Conservation (phyloP, 805 yeast species). For the Nakazawaea pomicola region DNA sequence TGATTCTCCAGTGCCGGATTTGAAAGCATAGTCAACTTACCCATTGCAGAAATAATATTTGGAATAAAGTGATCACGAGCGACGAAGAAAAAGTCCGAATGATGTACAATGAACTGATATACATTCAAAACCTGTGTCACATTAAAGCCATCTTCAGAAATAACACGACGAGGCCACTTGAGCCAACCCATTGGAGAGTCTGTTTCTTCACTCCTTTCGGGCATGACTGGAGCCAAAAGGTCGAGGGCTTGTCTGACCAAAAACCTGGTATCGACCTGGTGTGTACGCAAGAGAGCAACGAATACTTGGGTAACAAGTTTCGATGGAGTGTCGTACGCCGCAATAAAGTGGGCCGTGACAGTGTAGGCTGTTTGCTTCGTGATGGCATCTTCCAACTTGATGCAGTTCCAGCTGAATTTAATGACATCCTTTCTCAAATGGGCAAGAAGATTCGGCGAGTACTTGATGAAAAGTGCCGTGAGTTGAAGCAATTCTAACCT, state of each 20-base stretch:
- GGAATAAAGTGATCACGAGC: constrained; percentile 89
- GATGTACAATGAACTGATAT: constrained; percentile 83
- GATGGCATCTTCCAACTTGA: constrained; percentile 81
- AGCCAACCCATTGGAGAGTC: constrained; percentile 70
- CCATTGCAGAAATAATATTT: constrained; percentile 87
- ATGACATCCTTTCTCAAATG: constrained; percentile 78
- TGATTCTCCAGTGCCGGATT: constrained; percentile 81
- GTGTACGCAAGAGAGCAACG: constrained; percentile 80
- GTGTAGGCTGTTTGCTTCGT: constrained; percentile 93
- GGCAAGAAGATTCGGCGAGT: constrained; percentile 54
- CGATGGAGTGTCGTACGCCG: constrained; percentile 83
- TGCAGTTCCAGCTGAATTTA: constrained; percentile 91
- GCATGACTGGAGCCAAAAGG: constrained; percentile 81
- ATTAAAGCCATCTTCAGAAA: constrained; percentile 85
- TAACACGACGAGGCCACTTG: constrained; percentile 89
- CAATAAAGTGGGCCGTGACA: constrained; percentile 78
- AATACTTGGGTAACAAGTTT: constrained; percentile 88
- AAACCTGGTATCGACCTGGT: constrained; percentile 77
- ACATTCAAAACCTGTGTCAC: constrained; percentile 83
- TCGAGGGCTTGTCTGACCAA: constrained; percentile 86
- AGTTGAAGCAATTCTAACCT: constrained; percentile 76
- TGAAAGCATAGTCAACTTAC: constrained; percentile 74
- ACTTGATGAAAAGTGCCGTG: constrained; percentile 70
- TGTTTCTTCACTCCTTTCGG: constrained; percentile 50
- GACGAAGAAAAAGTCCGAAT: constrained; percentile 76